These are phyloP conservation scores for Xanthoconium purpureum DNA, from an alignment of 768 basidiomycete species.

Conservation along the genomic window DNA sequence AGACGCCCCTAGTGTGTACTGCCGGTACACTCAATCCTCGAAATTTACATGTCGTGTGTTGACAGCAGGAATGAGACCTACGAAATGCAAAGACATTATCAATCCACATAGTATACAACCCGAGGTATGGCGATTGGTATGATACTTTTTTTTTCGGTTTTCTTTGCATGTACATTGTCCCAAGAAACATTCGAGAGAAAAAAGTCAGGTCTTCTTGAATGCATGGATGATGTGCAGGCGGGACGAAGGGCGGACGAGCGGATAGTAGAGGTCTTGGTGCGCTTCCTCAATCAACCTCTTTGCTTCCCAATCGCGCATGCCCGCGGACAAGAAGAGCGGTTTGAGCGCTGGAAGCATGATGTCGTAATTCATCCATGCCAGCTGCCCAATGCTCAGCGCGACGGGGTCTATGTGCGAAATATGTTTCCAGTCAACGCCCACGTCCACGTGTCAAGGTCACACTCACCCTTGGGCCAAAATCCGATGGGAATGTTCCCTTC, in stretches of 20 bases:
- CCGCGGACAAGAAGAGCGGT: constrained; percentile 54
- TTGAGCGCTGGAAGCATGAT: constrained; percentile 60
- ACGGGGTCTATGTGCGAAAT: constrained; percentile 43
- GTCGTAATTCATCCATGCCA: constrained; percentile 74
- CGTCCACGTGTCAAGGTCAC: constrained; percentile 1
- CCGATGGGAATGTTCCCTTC: constrained; percentile 67
- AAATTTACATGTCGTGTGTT: constrained; percentile 5
- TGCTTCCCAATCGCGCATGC: constrained; percentile 51
- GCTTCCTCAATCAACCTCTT: constrained; percentile 58
- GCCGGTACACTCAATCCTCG: background rate
- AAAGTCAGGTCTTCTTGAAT: constrained; percentile 28
- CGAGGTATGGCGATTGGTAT: constrained; percentile 16
- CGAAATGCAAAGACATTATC: constrained; percentile 86
- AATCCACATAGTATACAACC: constrained; percentile 43
- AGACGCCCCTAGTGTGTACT: constrained; percentile 1
- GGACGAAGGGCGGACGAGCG: constrained; percentile 47
- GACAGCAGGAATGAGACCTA: constrained; percentile 25
- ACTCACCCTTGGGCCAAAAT: constrained; percentile 61
- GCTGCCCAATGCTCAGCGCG: constrained; percentile 61
- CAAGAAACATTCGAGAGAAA: constrained; percentile 4
- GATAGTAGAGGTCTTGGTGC: constrained; percentile 63
- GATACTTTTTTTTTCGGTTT: constrained; percentile 30
- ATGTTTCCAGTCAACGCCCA: constrained; percentile 9
- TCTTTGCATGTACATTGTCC: constrained; percentile 20
- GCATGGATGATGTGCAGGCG: constrained; percentile 62